These are phyloP conservation scores for Trametes cubensis DNA, from an alignment of 768 basidiomycete species.

Conservation along the genomic window DNA sequence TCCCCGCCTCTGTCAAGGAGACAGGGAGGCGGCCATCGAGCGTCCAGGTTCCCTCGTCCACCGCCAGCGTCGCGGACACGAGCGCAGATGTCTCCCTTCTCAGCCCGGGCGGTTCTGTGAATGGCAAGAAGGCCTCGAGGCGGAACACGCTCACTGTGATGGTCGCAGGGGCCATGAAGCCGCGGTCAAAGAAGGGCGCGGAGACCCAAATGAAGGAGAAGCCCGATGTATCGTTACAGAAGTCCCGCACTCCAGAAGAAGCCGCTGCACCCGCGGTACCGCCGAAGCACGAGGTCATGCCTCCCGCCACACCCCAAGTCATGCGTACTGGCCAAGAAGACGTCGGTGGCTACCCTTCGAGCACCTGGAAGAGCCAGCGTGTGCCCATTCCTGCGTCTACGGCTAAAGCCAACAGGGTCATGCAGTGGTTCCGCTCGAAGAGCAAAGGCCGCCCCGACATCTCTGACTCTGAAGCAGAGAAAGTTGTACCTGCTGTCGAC, in stretches of 20 bases:
- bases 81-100: conserved; percentile 36
- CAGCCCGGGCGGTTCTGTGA: conserved; percentile 38
- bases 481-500: conserved; percentile 11
- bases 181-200: conserved; percentile 29
- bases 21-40: conserved; percentile 36
- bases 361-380: conserved; percentile 36
- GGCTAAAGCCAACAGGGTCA: conserved; percentile 92
- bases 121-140: conserved; percentile 57
- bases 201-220: conserved; percentile 39
- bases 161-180: conserved; percentile 69
- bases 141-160: conserved; percentile 87
- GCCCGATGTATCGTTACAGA: conserved; percentile 29
- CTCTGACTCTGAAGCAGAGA: conserved; percentile 33
- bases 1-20: conserved; percentile 27
- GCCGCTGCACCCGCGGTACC: conserved; percentile 19
- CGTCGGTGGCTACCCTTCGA: conserved; percentile 32
- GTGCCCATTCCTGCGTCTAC: conserved; percentile 63
- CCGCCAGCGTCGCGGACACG: conserved; percentile 19
- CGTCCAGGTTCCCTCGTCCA: conserved; percentile 33
- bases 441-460: conserved; percentile 49
- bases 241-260: conserved; percentile 16
- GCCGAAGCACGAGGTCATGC: conserved; percentile 23
- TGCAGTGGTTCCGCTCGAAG: conserved; percentile 95
- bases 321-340: conserved; percentile 31
- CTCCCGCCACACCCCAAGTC: conserved; percentile 30